Conservation (phyloP, 164 flowering plant species). For the Saururus chinensis region DNA sequence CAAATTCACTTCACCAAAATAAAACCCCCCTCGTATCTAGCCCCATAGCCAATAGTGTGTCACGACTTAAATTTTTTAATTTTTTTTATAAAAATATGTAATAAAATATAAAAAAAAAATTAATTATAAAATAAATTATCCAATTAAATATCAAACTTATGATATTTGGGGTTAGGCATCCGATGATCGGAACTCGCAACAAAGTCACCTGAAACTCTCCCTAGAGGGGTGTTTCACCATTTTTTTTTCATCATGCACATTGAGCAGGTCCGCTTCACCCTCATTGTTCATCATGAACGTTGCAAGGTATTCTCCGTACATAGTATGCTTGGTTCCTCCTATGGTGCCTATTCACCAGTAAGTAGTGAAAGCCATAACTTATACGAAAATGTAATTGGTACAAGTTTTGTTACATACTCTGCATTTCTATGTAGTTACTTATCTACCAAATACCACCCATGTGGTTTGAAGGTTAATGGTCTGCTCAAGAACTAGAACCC, state of each 20-base stretch:
- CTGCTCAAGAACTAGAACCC: slow-evolving; percentile 25
- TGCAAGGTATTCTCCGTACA: slow-evolving; percentile 32
- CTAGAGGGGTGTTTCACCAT: neutral
- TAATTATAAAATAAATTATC: too few species aligned
- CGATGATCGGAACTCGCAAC: neutral
- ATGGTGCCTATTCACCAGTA: slow-evolving; percentile 23
- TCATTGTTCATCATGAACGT: slow-evolving; percentile 33
- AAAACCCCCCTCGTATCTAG: too few species aligned
- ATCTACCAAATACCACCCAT: slow-evolving; percentile 50
- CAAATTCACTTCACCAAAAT: too few species aligned
- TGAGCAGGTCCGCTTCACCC: slow-evolving; percentile 35
- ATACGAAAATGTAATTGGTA: too few species aligned
- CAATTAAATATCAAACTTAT: too few species aligned
- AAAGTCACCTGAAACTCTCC: neutral
- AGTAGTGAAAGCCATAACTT: too few species aligned
- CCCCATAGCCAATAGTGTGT: too few species aligned
- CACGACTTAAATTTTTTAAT: too few species aligned
- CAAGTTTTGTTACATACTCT: neutral
- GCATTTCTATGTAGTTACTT: neutral
- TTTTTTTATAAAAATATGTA: too few species aligned
- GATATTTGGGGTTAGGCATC: too few species aligned
- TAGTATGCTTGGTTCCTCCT: slow-evolving; percentile 28
- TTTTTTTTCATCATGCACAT: slow-evolving; percentile 12
- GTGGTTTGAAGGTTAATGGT: slow-evolving; percentile 35
- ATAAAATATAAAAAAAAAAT: too few species aligned